phyloP scores from a whole-genome alignment of 106 monocot species.

The Narthecium ossifragum region DNA sequence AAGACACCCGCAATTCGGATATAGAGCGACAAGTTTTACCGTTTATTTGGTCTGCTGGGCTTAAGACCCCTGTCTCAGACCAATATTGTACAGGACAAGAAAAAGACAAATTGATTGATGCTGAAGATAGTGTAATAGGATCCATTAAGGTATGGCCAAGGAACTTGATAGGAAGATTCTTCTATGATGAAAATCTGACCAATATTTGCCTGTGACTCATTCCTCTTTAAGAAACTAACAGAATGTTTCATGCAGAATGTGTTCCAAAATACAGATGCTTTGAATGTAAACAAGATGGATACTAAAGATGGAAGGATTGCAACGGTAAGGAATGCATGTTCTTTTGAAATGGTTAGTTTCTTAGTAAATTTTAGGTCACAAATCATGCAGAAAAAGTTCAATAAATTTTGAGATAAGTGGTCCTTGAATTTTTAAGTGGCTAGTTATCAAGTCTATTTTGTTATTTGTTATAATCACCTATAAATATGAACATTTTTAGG shows the following conservation, averaged over 20 bases:
- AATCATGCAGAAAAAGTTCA: neutral
- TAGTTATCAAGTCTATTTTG: neutral
- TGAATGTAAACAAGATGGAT: neutral
- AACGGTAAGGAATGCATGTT: conserved; percentile 10
- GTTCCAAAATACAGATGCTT: conserved; percentile 18
- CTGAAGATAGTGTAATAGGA: conserved; percentile 13
- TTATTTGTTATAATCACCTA: no score
- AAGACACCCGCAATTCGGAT: neutral
- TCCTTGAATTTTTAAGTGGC: neutral
- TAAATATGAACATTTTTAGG: no score
- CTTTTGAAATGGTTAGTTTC: neutral
- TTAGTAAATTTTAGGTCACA: neutral
- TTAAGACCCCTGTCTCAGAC: conserved; percentile 11
- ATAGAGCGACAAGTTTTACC: conserved; percentile 2
- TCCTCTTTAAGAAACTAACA: no score
- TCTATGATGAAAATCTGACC: no score
- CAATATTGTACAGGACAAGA: neutral
- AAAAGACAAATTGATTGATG: conserved; percentile 2
- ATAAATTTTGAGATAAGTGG: no score
- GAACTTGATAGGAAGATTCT: no score
- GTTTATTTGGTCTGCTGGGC: neutral
- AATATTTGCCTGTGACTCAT: no score
- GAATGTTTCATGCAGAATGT: no score
- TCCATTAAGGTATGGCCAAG: no score
- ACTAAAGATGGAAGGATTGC: conserved; percentile 7